Percentiles rank a stretch among this genome's conserved stretches.
Conservation (phyloP, 768 basidiomycete species). For the Mycena polygramma region DNA sequence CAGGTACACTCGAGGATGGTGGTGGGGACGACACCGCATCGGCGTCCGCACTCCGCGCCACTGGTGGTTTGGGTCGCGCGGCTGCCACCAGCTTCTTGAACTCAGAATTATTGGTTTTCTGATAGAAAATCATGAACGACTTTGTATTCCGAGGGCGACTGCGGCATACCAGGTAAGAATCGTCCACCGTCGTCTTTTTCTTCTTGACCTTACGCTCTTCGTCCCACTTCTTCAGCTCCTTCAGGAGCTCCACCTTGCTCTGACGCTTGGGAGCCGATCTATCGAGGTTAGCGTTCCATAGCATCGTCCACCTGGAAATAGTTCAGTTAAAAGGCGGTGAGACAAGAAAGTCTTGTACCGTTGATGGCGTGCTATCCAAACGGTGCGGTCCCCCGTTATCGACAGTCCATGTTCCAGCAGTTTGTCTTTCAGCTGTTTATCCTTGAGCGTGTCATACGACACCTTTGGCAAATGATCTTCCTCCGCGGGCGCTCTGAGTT, state of each 20-base stretch:
- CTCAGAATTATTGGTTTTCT: conserved; percentile 57
- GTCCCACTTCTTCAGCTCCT: conserved; percentile 73
- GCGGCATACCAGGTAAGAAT: conserved; percentile 54
- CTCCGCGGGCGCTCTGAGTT: conserved; percentile 45
- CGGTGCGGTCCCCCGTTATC: conserved; percentile 63
- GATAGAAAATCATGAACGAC: conserved; percentile 16
- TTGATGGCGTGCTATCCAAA: conserved; percentile 70
- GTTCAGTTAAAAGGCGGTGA: not conserved
- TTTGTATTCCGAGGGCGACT: not conserved
- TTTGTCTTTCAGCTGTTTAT: conserved; percentile 69
- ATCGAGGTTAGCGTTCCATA: conserved; percentile 81
- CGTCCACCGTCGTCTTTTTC: conserved; percentile 55
- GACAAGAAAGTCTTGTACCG: conserved; percentile 51
- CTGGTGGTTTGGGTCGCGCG: conserved; percentile 45
- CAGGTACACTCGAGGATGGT: not conserved
- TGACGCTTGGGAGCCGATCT: conserved; percentile 60
- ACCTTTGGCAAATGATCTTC: conserved; percentile 69
- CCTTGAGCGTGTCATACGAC: conserved; percentile 74
- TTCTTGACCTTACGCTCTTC: conserved; percentile 59
- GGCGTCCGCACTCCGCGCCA: not conserved
- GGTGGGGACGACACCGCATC: conserved; percentile 17
- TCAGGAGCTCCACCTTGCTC: conserved; percentile 58
- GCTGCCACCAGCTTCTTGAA: conserved; percentile 55
- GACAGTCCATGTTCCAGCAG: conserved; percentile 65
- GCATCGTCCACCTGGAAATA: conserved; percentile 71